Percentiles rank a stretch among this genome's conserved stretches.
Evolutionary conservation across 257 asterid species (phyloP).

Genomic region (Lycium barbarum): DNA sequence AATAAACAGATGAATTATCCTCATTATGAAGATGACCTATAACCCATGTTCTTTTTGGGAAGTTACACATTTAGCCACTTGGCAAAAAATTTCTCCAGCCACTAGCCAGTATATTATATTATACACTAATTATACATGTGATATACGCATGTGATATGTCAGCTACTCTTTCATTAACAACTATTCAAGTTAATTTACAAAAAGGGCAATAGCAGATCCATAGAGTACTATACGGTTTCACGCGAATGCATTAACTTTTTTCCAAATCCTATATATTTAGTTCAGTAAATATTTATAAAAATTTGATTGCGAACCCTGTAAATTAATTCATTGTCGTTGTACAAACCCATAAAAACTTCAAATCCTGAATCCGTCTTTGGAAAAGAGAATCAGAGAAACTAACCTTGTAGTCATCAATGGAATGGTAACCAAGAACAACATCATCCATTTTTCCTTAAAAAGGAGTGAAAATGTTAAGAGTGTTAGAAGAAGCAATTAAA

Average conservation of each 20-base stretch:
- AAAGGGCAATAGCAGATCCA: background rate
- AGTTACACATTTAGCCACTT: no score
- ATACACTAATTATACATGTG: background rate
- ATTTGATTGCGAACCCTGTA: background rate
- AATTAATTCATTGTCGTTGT: background rate
- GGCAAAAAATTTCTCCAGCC: no score
- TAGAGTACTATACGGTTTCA: background rate
- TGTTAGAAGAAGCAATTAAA: background rate
- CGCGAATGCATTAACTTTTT: no score
- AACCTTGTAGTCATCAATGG: constrained; percentile 77
- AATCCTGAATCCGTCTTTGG: background rate
- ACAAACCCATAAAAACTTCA: background rate
- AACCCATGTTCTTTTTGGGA: no score
- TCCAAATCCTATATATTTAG: background rate
- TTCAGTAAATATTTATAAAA: background rate
- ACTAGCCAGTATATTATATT: no score
- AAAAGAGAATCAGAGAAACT: background rate
- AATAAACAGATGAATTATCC: background rate
- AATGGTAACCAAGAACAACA: constrained; percentile 69
- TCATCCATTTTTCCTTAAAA: constrained; percentile 78
- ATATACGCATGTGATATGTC: background rate
- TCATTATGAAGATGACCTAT: background rate
- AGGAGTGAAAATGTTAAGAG: background rate
- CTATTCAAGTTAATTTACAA: background rate
- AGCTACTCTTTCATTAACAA: background rate